Percentiles rank a stretch among this genome's conserved stretches.
Conservation (phyloP, 495 filamentous ascomycete genomes). For the Gamarada debralockiae region DNA sequence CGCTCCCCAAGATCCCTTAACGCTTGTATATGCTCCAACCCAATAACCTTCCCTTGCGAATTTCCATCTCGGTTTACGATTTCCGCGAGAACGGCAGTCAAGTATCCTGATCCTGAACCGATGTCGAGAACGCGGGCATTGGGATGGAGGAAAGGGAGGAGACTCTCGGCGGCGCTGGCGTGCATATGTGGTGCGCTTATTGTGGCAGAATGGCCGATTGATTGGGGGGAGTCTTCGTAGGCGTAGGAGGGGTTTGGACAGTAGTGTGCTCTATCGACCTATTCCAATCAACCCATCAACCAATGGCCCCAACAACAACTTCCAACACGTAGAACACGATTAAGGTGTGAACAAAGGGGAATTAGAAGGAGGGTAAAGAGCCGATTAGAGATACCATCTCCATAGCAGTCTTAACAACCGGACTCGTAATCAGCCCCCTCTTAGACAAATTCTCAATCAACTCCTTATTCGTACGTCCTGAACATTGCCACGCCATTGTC, state of each 20-base stretch:
- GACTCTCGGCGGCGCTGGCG: slow-evolving; percentile 67
- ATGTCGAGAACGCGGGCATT: slow-evolving; percentile 73
- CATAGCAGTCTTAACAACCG: slow-evolving; percentile 74
- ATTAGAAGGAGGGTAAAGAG: slow-evolving; percentile 1
- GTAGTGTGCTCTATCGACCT: slow-evolving; percentile 93
- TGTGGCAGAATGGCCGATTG: slow-evolving; percentile 83
- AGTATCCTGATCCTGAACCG: slow-evolving; percentile 85
- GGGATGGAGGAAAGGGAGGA: slow-evolving; percentile 56
- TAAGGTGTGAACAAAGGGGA: no score
- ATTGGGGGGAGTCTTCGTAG: slow-evolving; percentile 88
- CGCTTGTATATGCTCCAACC: slow-evolving; percentile 82
- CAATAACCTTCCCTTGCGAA: slow-evolving; percentile 58
- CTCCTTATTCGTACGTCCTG: slow-evolving; percentile 70
- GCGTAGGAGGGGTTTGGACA: slow-evolving; percentile 51
- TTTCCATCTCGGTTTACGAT: slow-evolving; percentile 50
- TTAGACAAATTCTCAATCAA: slow-evolving; percentile 75
- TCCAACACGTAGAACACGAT: no score
- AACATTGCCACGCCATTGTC: slow-evolving; percentile 87
- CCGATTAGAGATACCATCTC: slow-evolving; percentile 48
- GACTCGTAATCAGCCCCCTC: slow-evolving; percentile 66
- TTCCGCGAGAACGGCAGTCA: slow-evolving; percentile 86
- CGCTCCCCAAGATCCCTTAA: slow-evolving; percentile 65
- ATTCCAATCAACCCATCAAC: neutral
- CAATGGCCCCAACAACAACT: no score
- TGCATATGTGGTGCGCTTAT: slow-evolving; percentile 99